These are phyloP conservation scores for Eucalyptus curtisii DNA, from an alignment of 345 rosid genomes.

Conservation along the genomic window DNA sequence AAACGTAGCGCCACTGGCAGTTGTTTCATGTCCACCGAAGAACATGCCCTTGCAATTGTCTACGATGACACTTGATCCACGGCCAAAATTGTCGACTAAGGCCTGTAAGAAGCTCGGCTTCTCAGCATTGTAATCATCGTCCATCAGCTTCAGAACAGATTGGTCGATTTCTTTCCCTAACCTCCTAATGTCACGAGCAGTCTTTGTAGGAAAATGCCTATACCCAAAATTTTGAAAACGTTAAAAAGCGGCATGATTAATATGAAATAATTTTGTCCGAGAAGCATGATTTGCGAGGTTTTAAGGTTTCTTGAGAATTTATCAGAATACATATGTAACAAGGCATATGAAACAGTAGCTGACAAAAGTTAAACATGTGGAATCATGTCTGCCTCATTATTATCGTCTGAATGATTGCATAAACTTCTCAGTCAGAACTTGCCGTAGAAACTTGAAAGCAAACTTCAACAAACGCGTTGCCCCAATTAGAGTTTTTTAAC, in stretches of 20 bases:
- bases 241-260: neutral
- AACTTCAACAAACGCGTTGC: neutral
- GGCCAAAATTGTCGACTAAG: neutral
- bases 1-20: slow-evolving; percentile 4
- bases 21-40: slow-evolving; percentile 18
- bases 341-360: neutral
- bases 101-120: neutral
- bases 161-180: slow-evolving; percentile 8
- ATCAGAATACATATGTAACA: neutral
- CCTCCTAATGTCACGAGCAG: slow-evolving; percentile 12
- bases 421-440: neutral
- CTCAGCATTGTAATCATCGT: neutral
- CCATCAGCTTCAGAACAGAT: neutral
- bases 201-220: neutral
- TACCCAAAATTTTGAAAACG: neutral
- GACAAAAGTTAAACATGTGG: neutral
- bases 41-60: slow-evolving; percentile 22
- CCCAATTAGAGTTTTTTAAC: neutral
- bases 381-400: neutral
- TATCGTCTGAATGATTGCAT: neutral
- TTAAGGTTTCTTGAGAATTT: neutral
- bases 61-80: neutral
- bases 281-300: neutral
- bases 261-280: neutral
- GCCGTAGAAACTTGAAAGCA: neutral